Base-by-base conservation (phyloP, 768 basidiomycete genomes). In the Tulasnella sp. region DNA sequence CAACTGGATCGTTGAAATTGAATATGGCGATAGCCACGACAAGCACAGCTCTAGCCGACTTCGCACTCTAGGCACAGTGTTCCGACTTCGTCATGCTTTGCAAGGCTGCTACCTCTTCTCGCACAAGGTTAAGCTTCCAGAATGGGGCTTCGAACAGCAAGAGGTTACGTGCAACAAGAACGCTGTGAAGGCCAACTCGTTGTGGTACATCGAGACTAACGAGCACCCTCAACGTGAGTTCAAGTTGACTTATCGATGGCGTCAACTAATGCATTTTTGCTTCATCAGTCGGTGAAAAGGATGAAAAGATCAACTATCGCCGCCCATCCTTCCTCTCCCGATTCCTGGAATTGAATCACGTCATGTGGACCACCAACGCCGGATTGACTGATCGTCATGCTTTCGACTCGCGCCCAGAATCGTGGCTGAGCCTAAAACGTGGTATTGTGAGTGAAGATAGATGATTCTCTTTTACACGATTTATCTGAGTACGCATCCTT, bases 121-220 rank as follows among this genome's bases (percentile, higher is more conserved):
- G 34, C 98, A 99, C 87, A 98, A 98, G 85, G 93, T 98, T 83
- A 99, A 99, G 86, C 87, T 99, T 0, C 98, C 98, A 0, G 94
- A 98, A 6, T 99, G 98, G 98, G 98, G 91, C 0, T 99, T 89
- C 82, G 98, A 98, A 84, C 98, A 99, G 85, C 98, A 99, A 84
- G 98, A 99, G 84, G 98, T 99, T 75, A 99, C 98, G 0, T 99
- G 98, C 85, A 99, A 99, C 86, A 99, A 96, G 89, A 97, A 99
- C 82, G 97, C 98, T 18, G 93, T 93, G 36, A 89, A 87, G 84
- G 89, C 88, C 2, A 99, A 99, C 85, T 96, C 96, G 40, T 84
- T 99, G 80, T 99, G 98, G 98, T 95, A 90, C 82, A 87, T 98
- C 58, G 98, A 99, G 87, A 98, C 96, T 1, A 89, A 93, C 73